Base-by-base conservation (phyloP, 768 basidiomycete species). In the Punctularia strigosozonata region DNA sequence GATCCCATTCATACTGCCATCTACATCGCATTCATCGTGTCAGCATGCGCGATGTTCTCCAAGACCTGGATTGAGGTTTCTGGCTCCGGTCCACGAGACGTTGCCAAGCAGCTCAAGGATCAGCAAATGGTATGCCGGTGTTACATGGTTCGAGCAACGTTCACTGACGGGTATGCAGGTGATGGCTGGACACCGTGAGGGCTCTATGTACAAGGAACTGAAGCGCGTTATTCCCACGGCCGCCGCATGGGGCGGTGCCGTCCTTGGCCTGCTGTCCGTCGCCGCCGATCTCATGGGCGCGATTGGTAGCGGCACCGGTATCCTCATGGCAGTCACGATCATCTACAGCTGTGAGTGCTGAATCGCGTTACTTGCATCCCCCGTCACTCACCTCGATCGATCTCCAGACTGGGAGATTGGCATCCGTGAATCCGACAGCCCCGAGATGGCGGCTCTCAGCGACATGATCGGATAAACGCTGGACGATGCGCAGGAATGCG, bases 1-100 rank as follows among this genome's bases (percentile, higher is more conserved):
- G 95, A 99, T 60, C 95, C 95, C 1, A 77, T 98, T 52, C 95
- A 98, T 65, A 91, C 89, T 1, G 69, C 72, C 17, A 65, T 95
- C 50, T 95, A 97, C 61, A 78, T 99, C 57, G 59, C 74, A 4
- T 98, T 97, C 66, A 94, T 94, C 66, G 71, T 92, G 43, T 75
- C 82, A 24, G 89, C 91, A 13, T 98, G 92, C 55, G 94, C 95
- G 12, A 69, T 97, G 48, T 99, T 98, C 70, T 92, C 88, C 55
- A 98, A 98, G 73, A 97, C 94, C 1, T 99, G 95, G 94, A 98
- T 99, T 47, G 94, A 98, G 51, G 89, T 98, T 24, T 97, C 91
- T 2, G 94, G 95, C 13, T 85, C 81, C 39, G 90, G 95, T 15
- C 95, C 94, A 8, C 65, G 95, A 33, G 94, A 99, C 50, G 80